Percentiles rank a stretch among this genome's conserved stretches.
These are phyloP conservation scores for Pichia occidentalis DNA, from an alignment of 805 yeast species.

Conservation along the genomic window DNA sequence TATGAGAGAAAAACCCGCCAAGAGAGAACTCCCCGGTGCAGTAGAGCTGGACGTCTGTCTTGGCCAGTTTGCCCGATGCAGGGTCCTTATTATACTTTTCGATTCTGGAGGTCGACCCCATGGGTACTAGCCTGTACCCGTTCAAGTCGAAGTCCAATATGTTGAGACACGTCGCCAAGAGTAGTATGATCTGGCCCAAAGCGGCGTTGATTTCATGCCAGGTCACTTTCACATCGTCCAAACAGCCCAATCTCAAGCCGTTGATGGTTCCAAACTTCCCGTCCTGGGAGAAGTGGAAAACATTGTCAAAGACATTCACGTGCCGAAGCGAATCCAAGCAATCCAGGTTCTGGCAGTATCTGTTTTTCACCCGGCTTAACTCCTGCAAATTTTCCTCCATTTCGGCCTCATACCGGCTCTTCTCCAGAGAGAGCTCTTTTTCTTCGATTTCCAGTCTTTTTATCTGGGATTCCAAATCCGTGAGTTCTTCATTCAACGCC, in stretches of 20 bases:
- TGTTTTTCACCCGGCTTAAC: constrained; percentile 55
- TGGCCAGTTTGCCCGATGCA: constrained; percentile 21
- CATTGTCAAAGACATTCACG: constrained; percentile 75
- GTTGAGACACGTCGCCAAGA: constrained; percentile 57
- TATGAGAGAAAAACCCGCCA: constrained; percentile 65
- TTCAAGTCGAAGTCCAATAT: constrained; percentile 49
- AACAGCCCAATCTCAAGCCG: constrained; percentile 72
- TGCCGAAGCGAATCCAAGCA: constrained; percentile 66
- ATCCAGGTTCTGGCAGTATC: constrained; percentile 53
- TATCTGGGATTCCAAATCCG: constrained; percentile 35
- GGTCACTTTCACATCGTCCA: constrained; percentile 55
- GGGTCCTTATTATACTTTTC: constrained; percentile 43
- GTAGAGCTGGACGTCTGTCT: constrained; percentile 47
- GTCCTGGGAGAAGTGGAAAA: constrained; percentile 77
- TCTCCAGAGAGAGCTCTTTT: constrained; percentile 37
- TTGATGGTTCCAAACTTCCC: constrained; percentile 85
- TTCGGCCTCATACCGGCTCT: constrained; percentile 53
- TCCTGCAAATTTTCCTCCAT: constrained; percentile 45
- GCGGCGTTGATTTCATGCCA: constrained; percentile 94
- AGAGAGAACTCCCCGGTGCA: constrained; percentile 69
- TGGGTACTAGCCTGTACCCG: constrained; percentile 63
- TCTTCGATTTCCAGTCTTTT: constrained; percentile 38
- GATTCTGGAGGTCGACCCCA: constrained; percentile 79
- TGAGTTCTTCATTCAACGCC: constrained; percentile 44
- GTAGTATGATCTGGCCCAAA: constrained; percentile 71